Percentiles rank a stretch among this genome's conserved stretches.
Conservation (phyloP, 352 stramenopile species). For the Globisporangium solare region DNA sequence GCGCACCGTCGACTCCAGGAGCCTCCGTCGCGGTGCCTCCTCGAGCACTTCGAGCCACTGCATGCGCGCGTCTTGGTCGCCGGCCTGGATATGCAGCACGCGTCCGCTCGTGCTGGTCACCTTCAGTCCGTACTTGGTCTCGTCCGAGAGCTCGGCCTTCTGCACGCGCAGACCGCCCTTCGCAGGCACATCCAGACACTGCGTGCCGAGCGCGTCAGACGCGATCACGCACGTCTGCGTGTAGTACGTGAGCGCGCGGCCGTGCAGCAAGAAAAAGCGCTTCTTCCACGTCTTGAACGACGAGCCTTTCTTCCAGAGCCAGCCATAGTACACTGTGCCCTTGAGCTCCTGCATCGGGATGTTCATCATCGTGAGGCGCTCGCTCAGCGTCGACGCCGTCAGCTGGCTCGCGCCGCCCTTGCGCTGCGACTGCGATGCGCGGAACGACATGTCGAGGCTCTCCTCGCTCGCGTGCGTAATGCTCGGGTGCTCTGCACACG, state of each 20-base stretch:
- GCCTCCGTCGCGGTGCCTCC: conserved; percentile 31
- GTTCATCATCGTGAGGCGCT: conserved; percentile 60
- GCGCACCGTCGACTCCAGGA: conserved; percentile 24
- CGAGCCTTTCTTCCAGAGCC: conserved; percentile 73
- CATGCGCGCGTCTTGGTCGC: conserved; percentile 32
- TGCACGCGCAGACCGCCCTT: conserved; percentile 52
- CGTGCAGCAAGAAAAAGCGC: conserved; percentile 71
- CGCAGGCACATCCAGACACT: conserved; percentile 54
- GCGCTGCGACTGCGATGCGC: conserved; percentile 8
- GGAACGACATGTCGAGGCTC: conserved; percentile 14
- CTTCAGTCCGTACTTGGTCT: conserved; percentile 52
- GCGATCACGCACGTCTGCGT: conserved; percentile 63
- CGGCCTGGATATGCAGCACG: conserved; percentile 52
- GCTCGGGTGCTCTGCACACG: conserved; percentile 10
- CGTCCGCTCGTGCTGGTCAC: conserved; percentile 61
- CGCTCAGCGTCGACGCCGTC: conserved; percentile 30
- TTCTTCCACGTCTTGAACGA: conserved; percentile 81
- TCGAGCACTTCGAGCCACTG: conserved; percentile 59
- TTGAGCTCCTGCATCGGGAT: conserved; percentile 55
- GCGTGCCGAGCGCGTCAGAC: conserved; percentile 47
- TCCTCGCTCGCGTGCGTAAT: not conserved
- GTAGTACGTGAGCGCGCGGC: conserved; percentile 65
- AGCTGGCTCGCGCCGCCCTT: conserved; percentile 1
- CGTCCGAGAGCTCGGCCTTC: conserved; percentile 30
- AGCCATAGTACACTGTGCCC: conserved; percentile 61